Evolutionary conservation across 2,329 filamentous ascomycete genomes (phyloP).

Genomic region (Colletotrichum cordylinicola): DNA sequence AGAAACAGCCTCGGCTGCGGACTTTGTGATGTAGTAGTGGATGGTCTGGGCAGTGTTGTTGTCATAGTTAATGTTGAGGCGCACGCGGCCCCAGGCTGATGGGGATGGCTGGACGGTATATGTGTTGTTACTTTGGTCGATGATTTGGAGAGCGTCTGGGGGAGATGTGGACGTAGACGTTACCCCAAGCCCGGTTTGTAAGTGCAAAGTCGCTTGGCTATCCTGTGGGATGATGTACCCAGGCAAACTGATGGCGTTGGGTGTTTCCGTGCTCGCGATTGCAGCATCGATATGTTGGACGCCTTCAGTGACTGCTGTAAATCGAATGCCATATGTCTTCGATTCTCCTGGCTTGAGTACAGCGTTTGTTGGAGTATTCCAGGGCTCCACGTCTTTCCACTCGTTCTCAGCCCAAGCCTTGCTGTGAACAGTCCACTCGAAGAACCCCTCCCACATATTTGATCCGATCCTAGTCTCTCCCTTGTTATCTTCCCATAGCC

Average conservation of each 20-base stretch:
- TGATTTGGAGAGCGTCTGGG: conserved; percentile 38
- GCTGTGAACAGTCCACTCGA: conserved; percentile 63
- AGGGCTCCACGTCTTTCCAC: conserved; percentile 53
- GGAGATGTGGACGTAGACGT: conserved; percentile 43
- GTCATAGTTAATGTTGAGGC: conserved; percentile 51
- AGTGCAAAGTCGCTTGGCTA: conserved; percentile 47
- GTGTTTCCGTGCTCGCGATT: conserved; percentile 46
- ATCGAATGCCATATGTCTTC: conserved; percentile 55
- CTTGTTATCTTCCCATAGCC: conserved; percentile 50
- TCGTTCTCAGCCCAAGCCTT: conserved; percentile 61
- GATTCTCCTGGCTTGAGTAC: conserved; percentile 51
- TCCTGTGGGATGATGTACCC: conserved; percentile 59
- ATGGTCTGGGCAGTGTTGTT: conserved; percentile 55
- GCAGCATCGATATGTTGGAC: conserved; percentile 53
- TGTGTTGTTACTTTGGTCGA: background rate
- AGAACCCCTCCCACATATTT: conserved; percentile 65
- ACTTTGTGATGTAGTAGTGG: conserved; percentile 60
- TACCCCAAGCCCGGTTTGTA: conserved; percentile 45
- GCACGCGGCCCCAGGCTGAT: conserved; percentile 53
- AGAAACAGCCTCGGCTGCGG: conserved; percentile 44
- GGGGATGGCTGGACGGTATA: conserved; percentile 49
- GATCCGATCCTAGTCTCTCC: conserved; percentile 49
- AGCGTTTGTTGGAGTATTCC: conserved; percentile 66
- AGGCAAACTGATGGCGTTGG: conserved; percentile 56
- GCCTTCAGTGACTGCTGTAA: conserved; percentile 48